Evolutionary conservation across 495 filamentous ascomycete genomes (phyloP).

Genomic region (Parathielavia appendiculata): DNA sequence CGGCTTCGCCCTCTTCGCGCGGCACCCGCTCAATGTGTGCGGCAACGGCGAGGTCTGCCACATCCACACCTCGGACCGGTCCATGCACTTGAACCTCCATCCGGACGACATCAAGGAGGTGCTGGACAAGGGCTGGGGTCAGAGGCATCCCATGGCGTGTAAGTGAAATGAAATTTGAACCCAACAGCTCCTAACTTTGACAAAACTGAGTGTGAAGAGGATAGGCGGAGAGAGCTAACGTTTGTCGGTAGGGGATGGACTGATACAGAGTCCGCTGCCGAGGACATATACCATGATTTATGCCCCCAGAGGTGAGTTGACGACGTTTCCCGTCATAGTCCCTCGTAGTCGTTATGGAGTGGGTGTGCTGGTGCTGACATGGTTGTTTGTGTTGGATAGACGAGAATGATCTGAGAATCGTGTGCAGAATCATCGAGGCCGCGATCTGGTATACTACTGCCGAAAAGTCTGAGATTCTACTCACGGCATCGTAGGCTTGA

Average conservation of each 20-base stretch:
- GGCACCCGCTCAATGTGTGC: conserved; percentile 55
- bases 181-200: too few relatives aligned
- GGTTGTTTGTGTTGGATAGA: conserved; percentile 25
- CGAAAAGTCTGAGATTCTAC: conserved; percentile 38
- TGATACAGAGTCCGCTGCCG: conserved; percentile 54
- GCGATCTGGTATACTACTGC: conserved; percentile 54
- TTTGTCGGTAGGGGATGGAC: conserved; percentile 25
- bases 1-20: conserved; percentile 65
- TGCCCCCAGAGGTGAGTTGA: conserved; percentile 56
- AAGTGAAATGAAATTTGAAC: not conserved
- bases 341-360: not conserved
- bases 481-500: conserved; percentile 8
- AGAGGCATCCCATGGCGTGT: conserved; percentile 76
- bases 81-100: conserved; percentile 70
- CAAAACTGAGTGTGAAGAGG: too few relatives aligned
- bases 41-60: conserved; percentile 76
- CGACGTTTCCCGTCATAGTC: not conserved
- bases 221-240: not conserved
- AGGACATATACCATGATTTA: conserved; percentile 76
- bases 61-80: conserved; percentile 68
- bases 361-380: not conserved
- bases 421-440: conserved; percentile 68
- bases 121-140: conserved; percentile 78
- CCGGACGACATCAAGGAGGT: conserved; percentile 73
- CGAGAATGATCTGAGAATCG: conserved; percentile 60